These are phyloP conservation scores for Dothistroma pini DNA, from an alignment of 2,329 filamentous ascomycete genomes.

Conservation along the genomic window DNA sequence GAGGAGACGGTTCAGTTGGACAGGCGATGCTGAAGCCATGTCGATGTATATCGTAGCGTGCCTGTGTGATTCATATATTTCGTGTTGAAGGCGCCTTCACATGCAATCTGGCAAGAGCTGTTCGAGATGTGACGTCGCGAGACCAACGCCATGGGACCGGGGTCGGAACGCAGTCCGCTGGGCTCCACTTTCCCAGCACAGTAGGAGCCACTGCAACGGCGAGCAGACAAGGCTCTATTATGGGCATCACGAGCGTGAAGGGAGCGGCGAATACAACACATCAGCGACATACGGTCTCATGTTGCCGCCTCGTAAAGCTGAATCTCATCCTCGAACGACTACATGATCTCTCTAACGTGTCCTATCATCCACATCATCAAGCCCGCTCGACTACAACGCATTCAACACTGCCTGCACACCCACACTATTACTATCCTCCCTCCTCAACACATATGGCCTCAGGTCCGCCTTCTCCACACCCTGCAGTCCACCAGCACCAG, in stretches of 20 bases:
- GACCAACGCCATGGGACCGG: not conserved
- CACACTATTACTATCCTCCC: constrained; percentile 77
- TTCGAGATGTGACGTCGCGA: not conserved
- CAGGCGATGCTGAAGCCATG: constrained; percentile 16
- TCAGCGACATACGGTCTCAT: too few species aligned
- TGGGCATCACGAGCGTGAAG: too few species aligned
- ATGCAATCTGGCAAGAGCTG: constrained; percentile 10
- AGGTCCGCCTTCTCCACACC: constrained; percentile 54
- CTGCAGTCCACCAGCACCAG: constrained; percentile 35
- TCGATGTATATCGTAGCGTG: not conserved
- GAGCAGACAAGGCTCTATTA: too few species aligned
- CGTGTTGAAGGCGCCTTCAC: constrained; percentile 5
- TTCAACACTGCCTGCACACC: constrained; percentile 81
- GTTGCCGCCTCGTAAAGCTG: not conserved
- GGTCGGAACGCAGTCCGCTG: not conserved
- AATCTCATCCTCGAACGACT: not conserved
- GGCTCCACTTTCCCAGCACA: not conserved
- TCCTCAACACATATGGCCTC: constrained; percentile 75
- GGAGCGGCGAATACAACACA: not conserved
- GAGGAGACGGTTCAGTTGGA: constrained; percentile 58
- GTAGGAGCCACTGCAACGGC: not conserved
- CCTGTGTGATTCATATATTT: not conserved
- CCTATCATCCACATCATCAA: not conserved
- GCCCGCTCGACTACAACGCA: constrained; percentile 45
- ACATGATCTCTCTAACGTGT: not conserved